These are phyloP conservation scores for Nepenthes mirabilis DNA, from an alignment of 148 eudicot species.

Conservation along the genomic window DNA sequence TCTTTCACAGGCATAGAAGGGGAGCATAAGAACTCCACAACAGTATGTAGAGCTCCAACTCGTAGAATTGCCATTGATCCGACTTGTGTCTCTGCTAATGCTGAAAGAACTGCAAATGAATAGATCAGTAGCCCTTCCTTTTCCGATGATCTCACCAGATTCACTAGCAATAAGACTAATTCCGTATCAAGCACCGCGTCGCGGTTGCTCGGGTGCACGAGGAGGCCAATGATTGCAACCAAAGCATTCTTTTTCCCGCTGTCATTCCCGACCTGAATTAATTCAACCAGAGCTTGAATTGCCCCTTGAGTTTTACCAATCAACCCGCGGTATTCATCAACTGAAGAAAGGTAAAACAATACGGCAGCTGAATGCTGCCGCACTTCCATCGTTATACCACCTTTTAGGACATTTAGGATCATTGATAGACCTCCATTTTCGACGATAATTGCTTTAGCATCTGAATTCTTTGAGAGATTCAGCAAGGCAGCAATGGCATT, in stretches of 20 bases:
- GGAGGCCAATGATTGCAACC: conserved; percentile 52
- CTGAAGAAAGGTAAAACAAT: conserved; percentile 68
- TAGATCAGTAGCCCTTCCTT: conserved; percentile 46
- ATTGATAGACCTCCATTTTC: conserved; percentile 43
- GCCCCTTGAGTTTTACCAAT: conserved; percentile 45
- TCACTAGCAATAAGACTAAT: conserved; percentile 39
- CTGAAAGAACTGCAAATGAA: conserved; percentile 50
- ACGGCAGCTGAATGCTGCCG: conserved; percentile 65
- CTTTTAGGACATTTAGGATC: conserved; percentile 32
- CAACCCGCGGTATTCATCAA: conserved; percentile 41
- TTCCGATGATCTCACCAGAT: conserved; percentile 27
- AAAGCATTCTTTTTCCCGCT: conserved; percentile 56
- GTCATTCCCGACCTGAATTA: conserved; percentile 36
- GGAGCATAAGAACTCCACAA: conserved; percentile 32
- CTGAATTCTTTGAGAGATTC: conserved; percentile 55
- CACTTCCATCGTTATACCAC: conserved; percentile 51
- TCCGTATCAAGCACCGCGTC: conserved; percentile 39
- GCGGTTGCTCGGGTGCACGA: conserved; percentile 47
- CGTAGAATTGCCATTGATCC: conserved; percentile 46
- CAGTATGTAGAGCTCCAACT: conserved; percentile 21
- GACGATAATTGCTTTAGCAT: conserved; percentile 32
- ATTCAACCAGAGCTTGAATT: conserved; percentile 43
- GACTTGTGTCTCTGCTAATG: conserved; percentile 47
- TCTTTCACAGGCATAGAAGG: conserved; percentile 42
- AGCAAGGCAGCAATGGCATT: conserved; percentile 58